phyloP scores from a whole-genome alignment of 1,284 basidiomycete species.

The Ustilago nuda region DNA sequence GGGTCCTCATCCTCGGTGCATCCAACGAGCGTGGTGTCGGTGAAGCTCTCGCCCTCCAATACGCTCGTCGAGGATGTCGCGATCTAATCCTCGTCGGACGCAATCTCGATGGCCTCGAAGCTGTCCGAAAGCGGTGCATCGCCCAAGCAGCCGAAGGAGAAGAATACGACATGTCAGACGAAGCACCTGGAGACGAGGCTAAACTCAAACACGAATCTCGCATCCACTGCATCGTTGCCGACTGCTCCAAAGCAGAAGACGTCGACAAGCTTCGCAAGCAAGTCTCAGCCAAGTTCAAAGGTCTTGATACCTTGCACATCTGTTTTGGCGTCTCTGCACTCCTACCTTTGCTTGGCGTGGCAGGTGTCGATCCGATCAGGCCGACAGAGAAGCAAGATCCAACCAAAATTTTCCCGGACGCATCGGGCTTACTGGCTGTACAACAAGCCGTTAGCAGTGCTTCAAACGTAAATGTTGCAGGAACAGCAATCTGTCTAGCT shows the following conservation, averaged over 20 bases:
- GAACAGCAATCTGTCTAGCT: slow-evolving; percentile 71
- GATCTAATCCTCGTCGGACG: slow-evolving; percentile 82
- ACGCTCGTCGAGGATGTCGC: slow-evolving; percentile 79
- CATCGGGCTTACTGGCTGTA: slow-evolving; percentile 69
- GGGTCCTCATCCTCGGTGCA: slow-evolving; percentile 83
- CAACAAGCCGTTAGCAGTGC: slow-evolving; percentile 68
- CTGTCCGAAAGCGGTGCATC: slow-evolving; percentile 76
- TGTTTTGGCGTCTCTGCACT: slow-evolving; percentile 87
- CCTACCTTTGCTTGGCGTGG: slow-evolving; percentile 80
- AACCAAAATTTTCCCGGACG: slow-evolving; percentile 73
- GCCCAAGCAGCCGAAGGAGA: slow-evolving; percentile 37
- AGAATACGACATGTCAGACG: slow-evolving; percentile 57
- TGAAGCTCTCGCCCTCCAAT: slow-evolving; percentile 77
- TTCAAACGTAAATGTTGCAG: slow-evolving; percentile 71
- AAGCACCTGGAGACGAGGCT: slow-evolving; percentile 46
- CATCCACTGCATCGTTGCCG: slow-evolving; percentile 72
- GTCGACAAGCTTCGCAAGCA: slow-evolving; percentile 76
- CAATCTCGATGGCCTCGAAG: slow-evolving; percentile 74
- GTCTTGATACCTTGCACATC: slow-evolving; percentile 85
- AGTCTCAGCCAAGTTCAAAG: slow-evolving; percentile 76
- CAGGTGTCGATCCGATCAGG: slow-evolving; percentile 74
- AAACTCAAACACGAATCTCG: slow-evolving; percentile 57
- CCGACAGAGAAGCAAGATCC: slow-evolving; percentile 66
- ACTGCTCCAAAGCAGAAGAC: slow-evolving; percentile 78
- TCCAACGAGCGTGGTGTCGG: slow-evolving; percentile 81